phyloP scores from a whole-genome alignment of 2,329 filamentous ascomycete species.

The Colletotrichum endophyticum region DNA sequence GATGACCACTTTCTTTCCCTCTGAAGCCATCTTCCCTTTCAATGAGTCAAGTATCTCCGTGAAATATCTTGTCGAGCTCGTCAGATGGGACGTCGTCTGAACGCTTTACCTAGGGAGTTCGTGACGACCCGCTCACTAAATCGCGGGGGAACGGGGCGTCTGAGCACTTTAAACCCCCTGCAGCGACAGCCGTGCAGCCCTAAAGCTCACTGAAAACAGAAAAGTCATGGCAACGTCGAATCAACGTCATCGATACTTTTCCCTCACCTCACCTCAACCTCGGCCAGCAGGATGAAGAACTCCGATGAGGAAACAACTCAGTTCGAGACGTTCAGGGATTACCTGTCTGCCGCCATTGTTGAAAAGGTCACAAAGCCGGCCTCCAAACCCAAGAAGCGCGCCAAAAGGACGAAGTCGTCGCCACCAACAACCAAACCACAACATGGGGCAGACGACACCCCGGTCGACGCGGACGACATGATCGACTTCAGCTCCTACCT shows the following conservation, averaged over 20 bases:
- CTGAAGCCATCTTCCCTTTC: background rate
- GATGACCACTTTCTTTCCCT: conserved; percentile 48
- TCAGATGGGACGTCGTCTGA: background rate
- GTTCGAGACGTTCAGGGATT: conserved; percentile 72
- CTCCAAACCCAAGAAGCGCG: conserved; percentile 50
- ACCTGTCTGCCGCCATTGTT: conserved; percentile 72
- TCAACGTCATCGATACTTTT: conserved; percentile 9
- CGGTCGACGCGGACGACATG: conserved; percentile 65
- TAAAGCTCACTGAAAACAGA: background rate
- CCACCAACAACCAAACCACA: background rate
- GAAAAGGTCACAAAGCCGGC: conserved; percentile 56
- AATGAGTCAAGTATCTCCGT: background rate
- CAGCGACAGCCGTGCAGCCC: background rate
- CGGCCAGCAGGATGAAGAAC: conserved; percentile 51
- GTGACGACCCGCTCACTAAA: background rate
- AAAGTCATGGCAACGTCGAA: background rate
- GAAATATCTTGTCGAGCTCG: background rate
- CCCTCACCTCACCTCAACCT: background rate
- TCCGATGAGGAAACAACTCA: conserved; percentile 6
- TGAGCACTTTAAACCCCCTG: background rate
- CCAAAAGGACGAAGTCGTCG: conserved; percentile 30
- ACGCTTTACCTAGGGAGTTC: background rate
- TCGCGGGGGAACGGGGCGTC: background rate
- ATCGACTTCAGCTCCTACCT: conserved; percentile 85
- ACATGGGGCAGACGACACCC: background rate